Percentiles rank a stretch among this genome's conserved stretches.
Evolutionary conservation across 2,329 filamentous ascomycete species (phyloP).

Genomic region (Colletotrichum orbiculare): DNA sequence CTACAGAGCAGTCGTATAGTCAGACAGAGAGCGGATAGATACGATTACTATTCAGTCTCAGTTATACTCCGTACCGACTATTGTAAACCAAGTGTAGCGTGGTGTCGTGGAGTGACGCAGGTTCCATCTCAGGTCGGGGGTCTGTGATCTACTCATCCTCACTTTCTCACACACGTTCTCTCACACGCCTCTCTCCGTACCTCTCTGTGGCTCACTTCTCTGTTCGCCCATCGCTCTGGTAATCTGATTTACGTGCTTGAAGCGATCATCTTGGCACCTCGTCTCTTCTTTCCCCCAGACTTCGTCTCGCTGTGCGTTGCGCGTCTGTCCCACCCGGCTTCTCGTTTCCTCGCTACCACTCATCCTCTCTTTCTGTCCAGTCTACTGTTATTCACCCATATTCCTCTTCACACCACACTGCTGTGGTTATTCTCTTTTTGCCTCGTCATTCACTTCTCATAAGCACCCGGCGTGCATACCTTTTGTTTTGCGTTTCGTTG

Average conservation of each 20-base stretch:
- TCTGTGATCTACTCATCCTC: constrained; percentile 3
- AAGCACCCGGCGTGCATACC: constrained; percentile 34
- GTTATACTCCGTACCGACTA: too few species aligned
- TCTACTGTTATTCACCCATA: not conserved
- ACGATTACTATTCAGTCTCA: too few species aligned
- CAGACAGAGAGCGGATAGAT: too few species aligned
- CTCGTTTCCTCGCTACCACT: not conserved
- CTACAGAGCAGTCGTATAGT: too few species aligned
- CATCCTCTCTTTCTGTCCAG: not conserved
- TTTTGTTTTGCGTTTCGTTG: not conserved
- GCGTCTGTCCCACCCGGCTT: not conserved
- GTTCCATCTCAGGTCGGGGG: constrained; percentile 2
- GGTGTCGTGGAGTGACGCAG: not conserved
- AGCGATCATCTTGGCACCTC: constrained; percentile 33
- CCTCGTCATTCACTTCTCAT: constrained; percentile 4
- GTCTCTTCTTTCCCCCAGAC: constrained; percentile 35
- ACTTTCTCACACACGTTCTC: too few species aligned
- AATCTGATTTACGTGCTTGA: constrained; percentile 30
- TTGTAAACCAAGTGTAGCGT: too few species aligned
- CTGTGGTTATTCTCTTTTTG: not conserved
- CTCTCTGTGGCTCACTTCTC: not conserved
- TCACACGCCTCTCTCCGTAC: too few species aligned
- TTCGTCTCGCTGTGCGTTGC: constrained; percentile 2
- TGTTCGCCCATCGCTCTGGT: constrained; percentile 5
- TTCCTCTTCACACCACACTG: not conserved